phyloP scores from a whole-genome alignment of 345 rosid species.

The Acer negundo region DNA sequence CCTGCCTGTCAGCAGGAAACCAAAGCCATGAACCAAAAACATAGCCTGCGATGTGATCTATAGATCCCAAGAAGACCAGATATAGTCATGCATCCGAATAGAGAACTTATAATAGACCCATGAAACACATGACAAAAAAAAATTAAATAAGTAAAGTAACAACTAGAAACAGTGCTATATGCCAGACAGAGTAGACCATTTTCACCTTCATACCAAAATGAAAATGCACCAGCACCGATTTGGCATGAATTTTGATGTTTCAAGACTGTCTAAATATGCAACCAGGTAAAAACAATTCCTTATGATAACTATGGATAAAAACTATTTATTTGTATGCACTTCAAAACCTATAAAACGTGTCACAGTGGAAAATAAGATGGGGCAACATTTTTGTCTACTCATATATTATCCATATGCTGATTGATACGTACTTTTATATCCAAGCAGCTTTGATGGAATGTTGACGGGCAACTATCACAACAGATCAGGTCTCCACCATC shows the following conservation, averaged over 20 bases:
- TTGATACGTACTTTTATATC: conserved; percentile 62
- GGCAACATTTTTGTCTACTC: neutral
- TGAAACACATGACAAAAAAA: neutral
- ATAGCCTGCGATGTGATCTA: neutral
- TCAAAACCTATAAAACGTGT: conserved; percentile 5
- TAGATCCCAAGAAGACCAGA: neutral
- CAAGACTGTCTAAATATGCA: neutral
- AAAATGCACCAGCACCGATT: neutral
- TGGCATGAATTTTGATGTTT: neutral
- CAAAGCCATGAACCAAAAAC: neutral
- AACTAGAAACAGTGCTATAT: neutral
- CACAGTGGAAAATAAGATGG: neutral
- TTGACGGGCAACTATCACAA: conserved; percentile 95
- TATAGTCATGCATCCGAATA: neutral
- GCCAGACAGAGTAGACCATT: neutral
- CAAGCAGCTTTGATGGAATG: conserved; percentile 89
- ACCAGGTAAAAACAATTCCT: conserved; percentile 2
- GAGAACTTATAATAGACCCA: neutral
- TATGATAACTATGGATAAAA: neutral
- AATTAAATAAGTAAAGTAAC: neutral
- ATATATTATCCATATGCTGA: conserved; percentile 4
- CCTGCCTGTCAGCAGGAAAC: neutral
- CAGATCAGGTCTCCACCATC: conserved; percentile 95
- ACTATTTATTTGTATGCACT: neutral
- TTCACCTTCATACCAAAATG: neutral